Evolutionary conservation across 2,329 filamentous ascomycete genomes (phyloP), one percentile per base, ranked within the genome.

Genomic region (Pseudocercospora eumusae): DNA sequence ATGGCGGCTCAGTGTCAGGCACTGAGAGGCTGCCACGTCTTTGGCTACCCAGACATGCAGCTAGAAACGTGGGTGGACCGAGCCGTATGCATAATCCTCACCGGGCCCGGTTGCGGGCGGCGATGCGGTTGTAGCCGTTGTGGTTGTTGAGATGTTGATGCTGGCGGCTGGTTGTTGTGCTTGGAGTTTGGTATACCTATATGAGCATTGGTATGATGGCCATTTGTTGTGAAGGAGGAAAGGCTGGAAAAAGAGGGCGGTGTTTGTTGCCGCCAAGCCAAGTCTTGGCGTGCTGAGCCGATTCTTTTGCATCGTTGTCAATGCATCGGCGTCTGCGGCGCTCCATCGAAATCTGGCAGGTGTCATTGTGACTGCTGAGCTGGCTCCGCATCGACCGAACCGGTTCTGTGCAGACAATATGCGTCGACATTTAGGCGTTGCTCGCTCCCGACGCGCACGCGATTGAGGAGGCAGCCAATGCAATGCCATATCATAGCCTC

Each of bases 21-120:
- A 63, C 60, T 64, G 66, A 70, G 64, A 66, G 64, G 59, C 61
- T 73, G 71, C 70, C 71, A 73, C 71, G 71, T 72, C 66, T 59
- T 58, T 63, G 64, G 55, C 42, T 36, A 57, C n/a, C 52, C 31
- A 18, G 47, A 4, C 15, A 52, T 66, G 64, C 65, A 64, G 67
- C 69, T 70, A 69, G 67, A 50, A 40, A 49, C 56, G 56, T 31
- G 61, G 23, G 52, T 54, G 52, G 52, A 54, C 52, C 52, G 52
- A 54, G 28, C 52, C 52, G 52, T 28, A 54, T 54, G 52, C 52
- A 54, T 10, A 54, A 54, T 23, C 52, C 52, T 40, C 52, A 54
- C 28, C 28, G 52, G 52, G 52, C 27, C 15, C 28, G 9, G 40
- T 40, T 57, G 55, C 55, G 42, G 55, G 55, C 40, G 36, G 55